Evolutionary conservation across 176 grass and related monocot species (phyloP).

Genomic region (Urochloa ruziziensis): DNA sequence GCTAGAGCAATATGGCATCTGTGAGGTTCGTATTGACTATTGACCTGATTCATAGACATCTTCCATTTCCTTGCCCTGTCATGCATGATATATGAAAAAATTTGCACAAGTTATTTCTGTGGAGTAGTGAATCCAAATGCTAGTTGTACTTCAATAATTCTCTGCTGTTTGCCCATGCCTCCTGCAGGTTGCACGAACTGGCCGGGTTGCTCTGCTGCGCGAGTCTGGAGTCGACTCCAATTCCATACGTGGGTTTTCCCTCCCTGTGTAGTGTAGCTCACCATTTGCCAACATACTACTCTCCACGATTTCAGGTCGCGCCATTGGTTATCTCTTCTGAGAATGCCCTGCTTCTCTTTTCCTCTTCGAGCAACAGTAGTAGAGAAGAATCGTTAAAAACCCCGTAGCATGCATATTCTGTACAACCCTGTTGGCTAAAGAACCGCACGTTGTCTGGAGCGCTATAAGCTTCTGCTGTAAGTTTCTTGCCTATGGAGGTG

Average conservation of each 20-base stretch:
- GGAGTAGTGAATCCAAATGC: not conserved
- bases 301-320: not conserved
- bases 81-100: not conserved
- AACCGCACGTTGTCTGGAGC: not conserved
- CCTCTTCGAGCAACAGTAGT: not conserved
- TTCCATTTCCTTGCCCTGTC: not conserved
- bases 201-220: constrained; percentile 56
- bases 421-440: not conserved
- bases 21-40: constrained; percentile 40
- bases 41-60: not conserved
- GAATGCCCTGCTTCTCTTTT: not conserved
- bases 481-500: not conserved
- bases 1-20: constrained; percentile 58
- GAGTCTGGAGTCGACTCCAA: constrained; percentile 80
- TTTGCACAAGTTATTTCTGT: not conserved
- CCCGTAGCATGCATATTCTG: not conserved
- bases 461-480: not conserved
- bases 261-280: constrained; percentile 43
- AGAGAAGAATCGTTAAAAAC: not conserved
- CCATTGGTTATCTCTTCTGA: not conserved
- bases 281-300: not conserved
- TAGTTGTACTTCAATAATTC: not conserved
- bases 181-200: constrained; percentile 74
- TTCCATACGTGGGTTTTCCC: constrained; percentile 54
- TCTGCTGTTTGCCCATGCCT: not conserved